Conservation (phyloP, 1,284 basidiomycete species). For the Sutorius eximius region DNA sequence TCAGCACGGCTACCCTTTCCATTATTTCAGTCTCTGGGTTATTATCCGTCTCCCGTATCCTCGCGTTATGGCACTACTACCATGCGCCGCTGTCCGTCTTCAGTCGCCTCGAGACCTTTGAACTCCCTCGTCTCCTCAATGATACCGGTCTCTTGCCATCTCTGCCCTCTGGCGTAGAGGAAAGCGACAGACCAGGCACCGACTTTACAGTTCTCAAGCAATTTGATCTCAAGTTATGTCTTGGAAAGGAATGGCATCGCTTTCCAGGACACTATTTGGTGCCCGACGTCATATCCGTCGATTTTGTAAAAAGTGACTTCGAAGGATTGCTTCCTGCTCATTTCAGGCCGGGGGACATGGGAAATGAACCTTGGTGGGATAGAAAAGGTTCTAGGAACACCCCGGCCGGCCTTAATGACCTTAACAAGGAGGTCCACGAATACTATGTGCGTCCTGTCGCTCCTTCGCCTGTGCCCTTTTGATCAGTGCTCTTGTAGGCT, state of each 20-base stretch:
- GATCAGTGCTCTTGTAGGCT: slow-evolving; percentile 49
- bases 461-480: slow-evolving; percentile 1
- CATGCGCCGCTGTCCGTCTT: slow-evolving; percentile 83
- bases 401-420: slow-evolving; percentile 79
- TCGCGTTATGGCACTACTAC: slow-evolving; percentile 87
- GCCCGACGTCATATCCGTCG: slow-evolving; percentile 78
- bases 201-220: slow-evolving; percentile 69
- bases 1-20: slow-evolving; percentile 73
- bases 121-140: slow-evolving; percentile 81
- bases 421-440: slow-evolving; percentile 78
- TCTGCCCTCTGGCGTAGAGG: slow-evolving; percentile 40
- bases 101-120: slow-evolving; percentile 72
- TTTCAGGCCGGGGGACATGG: slow-evolving; percentile 45
- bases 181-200: slow-evolving; percentile 59
- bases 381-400: slow-evolving; percentile 66
- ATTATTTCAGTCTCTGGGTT: slow-evolving; percentile 65
- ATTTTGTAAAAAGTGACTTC: slow-evolving; percentile 90
- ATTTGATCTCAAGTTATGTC: slow-evolving; percentile 82
- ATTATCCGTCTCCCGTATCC: slow-evolving; percentile 76
- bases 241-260: slow-evolving; percentile 95
- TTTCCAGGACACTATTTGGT: slow-evolving; percentile 92
- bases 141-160: slow-evolving; percentile 62
- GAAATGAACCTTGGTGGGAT: slow-evolving; percentile 54
- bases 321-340: slow-evolving; percentile 87
- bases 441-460: slow-evolving; percentile 71